Base-by-base conservation (phyloP, 805 yeast genomes). In the Starmerella sirachaensis region DNA sequence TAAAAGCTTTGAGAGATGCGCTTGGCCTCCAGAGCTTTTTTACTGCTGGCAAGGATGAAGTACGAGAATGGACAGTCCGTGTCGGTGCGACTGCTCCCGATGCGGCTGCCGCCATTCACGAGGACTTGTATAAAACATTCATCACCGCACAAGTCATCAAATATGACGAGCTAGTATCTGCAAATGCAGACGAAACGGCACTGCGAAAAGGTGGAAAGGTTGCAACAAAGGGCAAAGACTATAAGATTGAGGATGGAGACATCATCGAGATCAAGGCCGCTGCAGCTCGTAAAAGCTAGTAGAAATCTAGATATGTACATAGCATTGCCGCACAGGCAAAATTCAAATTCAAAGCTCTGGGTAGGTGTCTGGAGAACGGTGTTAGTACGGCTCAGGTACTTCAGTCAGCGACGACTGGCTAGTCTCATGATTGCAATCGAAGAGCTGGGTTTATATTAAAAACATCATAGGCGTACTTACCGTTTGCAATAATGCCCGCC, bases 91-190 rank as follows among this genome's bases (percentile, higher is more conserved):
- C 73, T 25, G 94, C 93, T 2, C 86, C 88, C 26, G 81, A 81
- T 45, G 94, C 93, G 2, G 95, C 95, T 1, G 93, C 86, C 17
- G 77, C 78, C 23, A 85, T 85, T 42, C 95, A 85, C 56, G 78
- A 83, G 6, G 95, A 84, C 56, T 61, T 84, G 38, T 76, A 78
- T 61, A 72, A 76, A 51, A 80, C 93, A 0, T 85, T 85, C 56
- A 73, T 85, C 32, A 71, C 73, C 53, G 93, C 91, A 8, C 74
- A 76, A 40, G 80, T 85, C 20, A 68, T 72, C 53, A 78, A 78
- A 51, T 78, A 69, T 55, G 65, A 69, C 5, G 91, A 81, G 50
- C 58, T 78, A 37, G 47, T 59, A 3, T 60, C 54, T 6, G 51
- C 57, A 8, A 70, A 65, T 23, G 68, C 65, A 19, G 69, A 76